Evolutionary conservation across 192 early-diverging fungal genomes (phyloP), one percentile per base, ranked within the genome.

Genomic region (Linnemannia exigua): DNA sequence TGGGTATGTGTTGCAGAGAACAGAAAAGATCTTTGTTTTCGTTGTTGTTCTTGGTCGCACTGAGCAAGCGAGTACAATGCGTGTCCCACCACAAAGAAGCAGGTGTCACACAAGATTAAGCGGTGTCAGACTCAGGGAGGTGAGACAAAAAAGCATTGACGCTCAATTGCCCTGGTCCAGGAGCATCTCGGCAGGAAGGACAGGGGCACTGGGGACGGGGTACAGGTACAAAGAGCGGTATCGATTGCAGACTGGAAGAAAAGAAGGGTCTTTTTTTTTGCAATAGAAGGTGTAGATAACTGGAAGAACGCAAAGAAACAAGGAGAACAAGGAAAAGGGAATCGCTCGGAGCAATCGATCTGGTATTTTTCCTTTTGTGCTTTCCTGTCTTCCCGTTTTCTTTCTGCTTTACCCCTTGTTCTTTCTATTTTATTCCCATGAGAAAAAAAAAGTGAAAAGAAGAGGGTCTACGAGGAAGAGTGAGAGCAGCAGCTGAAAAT

Each of bases 51-150:
- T n/a, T n/a, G n/a, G 66, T 31, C 4, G 19, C 28, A 33, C 33
- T n/a, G 66, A 33, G 28, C 66, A 67, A 67, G 28, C 66, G 33
- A 33, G 48, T 58, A 22, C 35, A 8, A 69, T 36, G n/a, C n/a
- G n/a, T 16, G 67, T 37, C 36, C 67, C 67, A 71, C 9, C 28
- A 33, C 12, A 67, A 67, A 67, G 6, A 33, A 67, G 54, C 35
- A 69, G 37, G 67, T 15, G 67, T 69, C 67, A 38, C 67, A 63
- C 58, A 63, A 63, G 58, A 63, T 63, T 63, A 63, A 63, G 58
- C 58, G 28, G 58, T 63, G 54, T 61, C 28, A 25, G 28, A 63
- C 58, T 25, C 8, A 31, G 28, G 15, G 15, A 25, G 28, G 58
- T 63, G 28, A 63, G 58, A 63, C 58, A 63, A 63, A 63, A 63